These are phyloP conservation scores for Viola odorata DNA, from an alignment of 345 rosid genomes.

Conservation along the genomic window DNA sequence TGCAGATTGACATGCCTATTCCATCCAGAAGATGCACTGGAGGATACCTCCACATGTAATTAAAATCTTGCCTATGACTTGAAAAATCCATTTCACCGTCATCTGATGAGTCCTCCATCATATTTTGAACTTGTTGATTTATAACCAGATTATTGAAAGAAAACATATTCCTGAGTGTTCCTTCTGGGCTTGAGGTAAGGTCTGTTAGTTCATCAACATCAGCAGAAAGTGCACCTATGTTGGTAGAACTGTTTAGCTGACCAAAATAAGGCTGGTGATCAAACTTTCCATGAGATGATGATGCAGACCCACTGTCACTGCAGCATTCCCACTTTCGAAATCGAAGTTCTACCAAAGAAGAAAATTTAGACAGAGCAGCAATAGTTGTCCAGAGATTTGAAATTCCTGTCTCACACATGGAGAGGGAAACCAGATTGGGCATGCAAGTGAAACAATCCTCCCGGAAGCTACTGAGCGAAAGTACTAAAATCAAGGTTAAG, in stretches of 20 bases:
- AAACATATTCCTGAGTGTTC: slow-evolving; percentile 31
- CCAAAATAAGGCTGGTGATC: slow-evolving; percentile 26
- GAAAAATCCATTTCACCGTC: slow-evolving; percentile 62
- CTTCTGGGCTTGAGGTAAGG: slow-evolving; percentile 37
- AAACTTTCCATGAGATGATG: slow-evolving; percentile 24
- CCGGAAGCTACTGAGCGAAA: slow-evolving; percentile 53
- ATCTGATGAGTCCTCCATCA: slow-evolving; percentile 46
- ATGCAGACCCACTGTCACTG: slow-evolving; percentile 37
- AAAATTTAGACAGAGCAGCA: slow-evolving; percentile 73
- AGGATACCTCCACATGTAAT: slow-evolving; percentile 29
- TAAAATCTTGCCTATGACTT: slow-evolving; percentile 33
- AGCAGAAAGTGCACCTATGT: slow-evolving; percentile 16
- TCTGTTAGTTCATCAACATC: slow-evolving; percentile 25
- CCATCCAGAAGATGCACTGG: slow-evolving; percentile 30
- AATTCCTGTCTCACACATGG: slow-evolving; percentile 78
- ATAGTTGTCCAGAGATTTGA: slow-evolving; percentile 83
- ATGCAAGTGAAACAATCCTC: slow-evolving; percentile 78
- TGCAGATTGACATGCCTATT: slow-evolving; percentile 31
- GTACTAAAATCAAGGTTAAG: slow-evolving; percentile 72
- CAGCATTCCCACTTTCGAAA: slow-evolving; percentile 69
- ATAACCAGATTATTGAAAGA: slow-evolving; percentile 18
- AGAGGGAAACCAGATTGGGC: slow-evolving; percentile 68
- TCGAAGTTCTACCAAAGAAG: slow-evolving; percentile 56
- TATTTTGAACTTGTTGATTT: slow-evolving; percentile 27
- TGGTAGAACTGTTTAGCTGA: slow-evolving; percentile 20